Conservation (phyloP, 1,284 basidiomycete genomes). For the Marasmius tenuissimus region DNA sequence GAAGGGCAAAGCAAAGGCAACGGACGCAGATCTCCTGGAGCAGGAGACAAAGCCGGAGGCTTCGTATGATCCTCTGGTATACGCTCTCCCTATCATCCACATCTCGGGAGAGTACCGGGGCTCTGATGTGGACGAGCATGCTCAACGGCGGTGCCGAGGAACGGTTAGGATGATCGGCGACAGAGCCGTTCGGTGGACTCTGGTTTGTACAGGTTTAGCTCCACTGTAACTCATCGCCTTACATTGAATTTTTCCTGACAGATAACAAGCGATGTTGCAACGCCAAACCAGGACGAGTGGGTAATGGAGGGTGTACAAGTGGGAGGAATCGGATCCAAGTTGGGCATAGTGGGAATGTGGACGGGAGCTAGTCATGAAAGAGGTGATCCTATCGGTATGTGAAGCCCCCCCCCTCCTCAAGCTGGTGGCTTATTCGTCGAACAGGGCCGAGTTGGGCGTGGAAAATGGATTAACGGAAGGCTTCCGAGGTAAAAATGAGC, state of each 20-base stretch:
- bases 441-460: constrained; percentile 60
- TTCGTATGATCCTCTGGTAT: constrained; percentile 24
- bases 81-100: constrained; percentile 48
- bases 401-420: neutral
- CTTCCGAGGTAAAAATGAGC: neutral
- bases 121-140: constrained; percentile 30
- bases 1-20: constrained; percentile 13
- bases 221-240: neutral
- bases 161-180: constrained; percentile 51
- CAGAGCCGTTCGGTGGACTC: constrained; percentile 51
- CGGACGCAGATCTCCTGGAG: neutral
- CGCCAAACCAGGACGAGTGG: constrained; percentile 41
- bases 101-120: constrained; percentile 45
- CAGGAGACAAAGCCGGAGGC: constrained; percentile 17
- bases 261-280: constrained; percentile 25
- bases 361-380: constrained; percentile 52
- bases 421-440: constrained; percentile 18
- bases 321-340: constrained; percentile 49
- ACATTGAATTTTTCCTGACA: constrained; percentile 8
- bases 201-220: constrained; percentile 37
- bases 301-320: constrained; percentile 56
- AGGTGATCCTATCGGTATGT: constrained; percentile 48
- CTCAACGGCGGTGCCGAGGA: constrained; percentile 37
- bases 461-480: constrained; percentile 36
- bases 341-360: constrained; percentile 57